Conservation (phyloP, 2,329 filamentous ascomycete species). For the Fusarium robinianum region DNA sequence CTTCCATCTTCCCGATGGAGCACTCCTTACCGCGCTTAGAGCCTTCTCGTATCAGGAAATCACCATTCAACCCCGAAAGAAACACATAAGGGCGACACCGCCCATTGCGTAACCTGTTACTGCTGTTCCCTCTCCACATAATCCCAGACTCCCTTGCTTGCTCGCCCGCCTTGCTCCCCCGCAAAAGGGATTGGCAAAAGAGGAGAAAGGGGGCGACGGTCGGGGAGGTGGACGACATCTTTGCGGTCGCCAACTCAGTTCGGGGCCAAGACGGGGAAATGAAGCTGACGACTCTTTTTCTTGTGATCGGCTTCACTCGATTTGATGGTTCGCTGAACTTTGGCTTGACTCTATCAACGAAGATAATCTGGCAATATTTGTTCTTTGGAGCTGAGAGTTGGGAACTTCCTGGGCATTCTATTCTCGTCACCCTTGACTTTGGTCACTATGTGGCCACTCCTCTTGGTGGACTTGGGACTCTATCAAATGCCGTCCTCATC, state of each 20-base stretch:
- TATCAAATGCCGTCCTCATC: too few relatives aligned
- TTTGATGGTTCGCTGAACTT: too few relatives aligned
- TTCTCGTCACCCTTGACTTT: too few relatives aligned
- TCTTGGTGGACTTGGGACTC: too few relatives aligned
- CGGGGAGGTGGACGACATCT: neutral
- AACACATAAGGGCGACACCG: constrained; percentile 5
- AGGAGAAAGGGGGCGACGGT: constrained; percentile 10
- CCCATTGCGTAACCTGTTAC: constrained; percentile 3
- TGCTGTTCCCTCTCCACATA: constrained; percentile 11
- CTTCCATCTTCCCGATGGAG: too few relatives aligned
- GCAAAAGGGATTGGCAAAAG: too few relatives aligned
- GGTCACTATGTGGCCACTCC: too few relatives aligned
- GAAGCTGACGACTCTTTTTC: constrained; percentile 26
- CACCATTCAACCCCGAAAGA: constrained; percentile 3
- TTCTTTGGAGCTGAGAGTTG: too few relatives aligned
- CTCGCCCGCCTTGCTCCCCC: constrained; percentile 13
- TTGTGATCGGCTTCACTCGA: neutral
- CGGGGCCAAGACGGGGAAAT: constrained; percentile 22
- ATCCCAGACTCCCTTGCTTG: neutral
- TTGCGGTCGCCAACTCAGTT: neutral
- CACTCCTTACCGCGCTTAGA: constrained; percentile 5
- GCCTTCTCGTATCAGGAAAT: constrained; percentile 22
- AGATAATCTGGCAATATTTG: too few relatives aligned
- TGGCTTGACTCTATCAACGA: too few relatives aligned
- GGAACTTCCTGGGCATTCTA: too few relatives aligned